phyloP scores from a whole-genome alignment of 345 rosid genomes.

The Lumnitzera racemosa region DNA sequence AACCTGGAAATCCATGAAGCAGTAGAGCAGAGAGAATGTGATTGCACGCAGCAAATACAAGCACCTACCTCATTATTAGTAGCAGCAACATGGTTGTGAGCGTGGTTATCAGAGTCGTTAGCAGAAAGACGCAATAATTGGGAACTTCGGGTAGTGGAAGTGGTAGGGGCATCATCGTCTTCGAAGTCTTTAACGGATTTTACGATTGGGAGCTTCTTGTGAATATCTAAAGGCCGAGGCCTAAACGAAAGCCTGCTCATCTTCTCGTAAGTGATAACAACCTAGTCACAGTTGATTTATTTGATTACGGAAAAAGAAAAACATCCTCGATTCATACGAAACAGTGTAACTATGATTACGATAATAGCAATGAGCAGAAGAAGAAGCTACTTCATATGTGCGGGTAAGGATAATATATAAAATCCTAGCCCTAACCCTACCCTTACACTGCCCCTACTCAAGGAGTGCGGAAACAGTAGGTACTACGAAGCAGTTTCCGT shows the following conservation, averaged over 20 bases:
- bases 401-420: too few species aligned
- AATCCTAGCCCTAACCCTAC: too few species aligned
- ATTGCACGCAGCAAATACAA: background rate
- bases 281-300: too few species aligned
- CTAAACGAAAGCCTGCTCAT: slow-evolving; percentile 96
- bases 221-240: slow-evolving; percentile 94
- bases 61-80: slow-evolving; percentile 7
- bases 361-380: too few species aligned
- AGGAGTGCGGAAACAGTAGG: too few species aligned
- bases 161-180: slow-evolving; percentile 76
- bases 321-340: too few species aligned
- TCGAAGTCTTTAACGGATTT: slow-evolving; percentile 89
- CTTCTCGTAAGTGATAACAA: background rate
- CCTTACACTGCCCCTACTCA: too few species aligned
- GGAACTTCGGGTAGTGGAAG: slow-evolving; percentile 70
- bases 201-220: slow-evolving; percentile 91
- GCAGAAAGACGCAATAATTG: slow-evolving; percentile 57
- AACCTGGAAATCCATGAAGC: background rate
- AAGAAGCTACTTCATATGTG: too few species aligned
- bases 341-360: too few species aligned
- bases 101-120: slow-evolving; percentile 5
- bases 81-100: background rate
- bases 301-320: too few species aligned
- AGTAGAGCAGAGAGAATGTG: slow-evolving; percentile 6
- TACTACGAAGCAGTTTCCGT: too few species aligned